Conservation (phyloP, 75 land plant species). For the Pinus tabuliformis region DNA sequence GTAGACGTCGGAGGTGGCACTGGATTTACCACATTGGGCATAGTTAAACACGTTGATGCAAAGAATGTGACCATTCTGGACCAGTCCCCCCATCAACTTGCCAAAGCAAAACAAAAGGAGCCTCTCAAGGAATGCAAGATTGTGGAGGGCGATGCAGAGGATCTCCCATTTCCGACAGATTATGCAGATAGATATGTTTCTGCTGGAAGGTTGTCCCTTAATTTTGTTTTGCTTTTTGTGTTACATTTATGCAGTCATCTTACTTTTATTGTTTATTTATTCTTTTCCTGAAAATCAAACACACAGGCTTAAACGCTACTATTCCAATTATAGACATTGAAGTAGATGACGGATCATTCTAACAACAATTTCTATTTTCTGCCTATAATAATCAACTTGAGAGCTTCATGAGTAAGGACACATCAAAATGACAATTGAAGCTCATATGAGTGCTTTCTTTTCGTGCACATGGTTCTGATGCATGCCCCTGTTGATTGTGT, state of each 20-base stretch:
- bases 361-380: neutral
- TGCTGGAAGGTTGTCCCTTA: conserved; percentile 79
- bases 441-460: no score
- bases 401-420: no score
- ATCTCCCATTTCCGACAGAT: conserved; percentile 90
- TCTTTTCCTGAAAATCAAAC: neutral
- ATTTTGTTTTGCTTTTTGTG: neutral
- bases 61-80: conserved; percentile 97
- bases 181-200: conserved; percentile 95
- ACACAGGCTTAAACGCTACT: neutral
- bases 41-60: conserved; percentile 88
- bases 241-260: no score
- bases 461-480: no score
- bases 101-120: conserved; percentile 91
- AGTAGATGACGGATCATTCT: neutral
- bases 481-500: no score
- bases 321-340: neutral
- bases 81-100: conserved; percentile 98
- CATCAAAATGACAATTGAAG: no score
- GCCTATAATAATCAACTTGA: neutral
- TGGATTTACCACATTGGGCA: conserved; percentile 91
- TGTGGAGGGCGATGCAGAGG: conserved; percentile 95
- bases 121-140: conserved; percentile 88
- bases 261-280: neutral
- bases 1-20: conserved; percentile 99